phyloP scores from a whole-genome alignment of 306 rosid species.

The Luffa acutangula region DNA sequence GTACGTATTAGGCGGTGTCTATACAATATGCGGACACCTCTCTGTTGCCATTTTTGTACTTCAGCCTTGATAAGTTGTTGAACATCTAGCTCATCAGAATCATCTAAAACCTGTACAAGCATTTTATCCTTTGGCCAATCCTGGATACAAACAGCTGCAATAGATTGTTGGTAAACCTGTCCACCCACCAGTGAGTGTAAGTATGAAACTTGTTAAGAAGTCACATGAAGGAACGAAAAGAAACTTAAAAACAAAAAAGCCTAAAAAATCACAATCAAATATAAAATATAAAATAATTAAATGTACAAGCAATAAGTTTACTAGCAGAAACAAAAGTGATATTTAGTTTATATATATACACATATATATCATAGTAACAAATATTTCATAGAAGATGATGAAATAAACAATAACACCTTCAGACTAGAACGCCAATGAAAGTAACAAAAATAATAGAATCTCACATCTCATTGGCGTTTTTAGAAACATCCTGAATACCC shows the following conservation, averaged over 20 bases:
- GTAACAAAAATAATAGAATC: background rate
- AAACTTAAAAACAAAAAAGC: background rate
- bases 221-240: background rate
- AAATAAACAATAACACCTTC: background rate
- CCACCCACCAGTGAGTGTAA: conserved; percentile 11
- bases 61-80: conserved; percentile 92
- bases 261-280: background rate
- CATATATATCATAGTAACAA: background rate
- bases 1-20: conserved; percentile 90
- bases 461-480: background rate
- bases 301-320: background rate
- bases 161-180: conserved; percentile 96
- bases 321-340: background rate
- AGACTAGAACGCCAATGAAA: background rate
- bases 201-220: conserved; percentile 7
- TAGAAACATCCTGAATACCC: background rate
- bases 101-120: conserved; percentile 93
- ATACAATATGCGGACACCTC: conserved; percentile 73
- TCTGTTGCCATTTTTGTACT: conserved; percentile 92
- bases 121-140: conserved; percentile 97
- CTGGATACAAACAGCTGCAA: conserved; percentile 79
- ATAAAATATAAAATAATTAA: background rate
- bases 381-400: background rate
- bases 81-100: conserved; percentile 77
- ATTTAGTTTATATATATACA: background rate